A percentile compares a stretch with the other conserved stretches of the same genome.
Conservation (phyloP, 1,139 yeast species). For the Magnusiomyces tetraspermus region DNA sequence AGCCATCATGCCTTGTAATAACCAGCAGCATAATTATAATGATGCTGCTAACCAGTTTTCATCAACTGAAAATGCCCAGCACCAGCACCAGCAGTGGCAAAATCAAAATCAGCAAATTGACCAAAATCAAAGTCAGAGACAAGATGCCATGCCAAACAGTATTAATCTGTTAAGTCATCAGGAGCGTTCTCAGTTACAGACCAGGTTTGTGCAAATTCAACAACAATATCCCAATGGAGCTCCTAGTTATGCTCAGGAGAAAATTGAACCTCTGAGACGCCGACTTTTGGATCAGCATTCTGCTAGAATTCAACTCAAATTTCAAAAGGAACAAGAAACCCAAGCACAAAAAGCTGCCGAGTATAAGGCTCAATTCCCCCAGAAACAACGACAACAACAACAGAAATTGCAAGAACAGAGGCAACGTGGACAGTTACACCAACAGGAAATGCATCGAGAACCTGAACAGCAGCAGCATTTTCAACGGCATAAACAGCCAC, state of each 20-base stretch:
- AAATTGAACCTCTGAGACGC: neutral
- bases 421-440: neutral
- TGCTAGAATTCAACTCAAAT: neutral
- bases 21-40: no score
- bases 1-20: no score
- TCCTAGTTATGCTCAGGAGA: neutral
- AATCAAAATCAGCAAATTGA: constrained; percentile 12
- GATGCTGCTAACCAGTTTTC: no score
- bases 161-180: neutral
- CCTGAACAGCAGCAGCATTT: no score
- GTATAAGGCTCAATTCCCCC: constrained; percentile 5
- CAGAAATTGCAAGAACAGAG: constrained; percentile 12
- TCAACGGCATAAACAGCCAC: no score
- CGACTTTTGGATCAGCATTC: neutral
- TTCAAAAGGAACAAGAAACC: no score
- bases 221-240: constrained; percentile 1
- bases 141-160: neutral
- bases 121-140: constrained; percentile 4
- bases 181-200: neutral
- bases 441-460: no score
- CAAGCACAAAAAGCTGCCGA: neutral
- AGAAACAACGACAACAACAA: constrained; percentile 6
- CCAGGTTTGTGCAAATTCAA: neutral
- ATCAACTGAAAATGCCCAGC: constrained; percentile 5
- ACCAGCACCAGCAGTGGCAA: constrained; percentile 8